Percentiles rank a stretch among this genome's conserved stretches.
Evolutionary conservation across 257 asterid species (phyloP).

Genomic region (Verbascum thapsus): DNA sequence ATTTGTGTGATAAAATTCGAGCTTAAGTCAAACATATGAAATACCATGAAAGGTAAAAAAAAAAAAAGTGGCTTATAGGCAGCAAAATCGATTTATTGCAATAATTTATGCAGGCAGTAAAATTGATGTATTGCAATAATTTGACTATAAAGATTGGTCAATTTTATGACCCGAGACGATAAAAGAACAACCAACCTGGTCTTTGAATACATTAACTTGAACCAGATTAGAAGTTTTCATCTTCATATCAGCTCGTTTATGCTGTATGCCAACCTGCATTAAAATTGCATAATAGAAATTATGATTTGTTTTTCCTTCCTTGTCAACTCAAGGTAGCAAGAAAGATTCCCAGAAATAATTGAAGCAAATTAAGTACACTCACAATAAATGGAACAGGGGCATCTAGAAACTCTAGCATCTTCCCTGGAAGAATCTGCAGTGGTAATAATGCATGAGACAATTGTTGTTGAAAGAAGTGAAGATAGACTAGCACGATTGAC

Average conservation of each 20-base stretch:
- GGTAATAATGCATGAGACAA: constrained; percentile 18
- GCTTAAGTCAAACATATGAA: not conserved
- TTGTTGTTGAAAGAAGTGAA: constrained; percentile 21
- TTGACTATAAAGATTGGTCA: not conserved
- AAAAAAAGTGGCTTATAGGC: not conserved
- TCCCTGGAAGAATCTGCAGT: constrained; percentile 83
- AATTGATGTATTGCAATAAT: not conserved
- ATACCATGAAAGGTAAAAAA: not conserved
- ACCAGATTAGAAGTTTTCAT: constrained; percentile 61
- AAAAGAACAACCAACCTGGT: constrained; percentile 59
- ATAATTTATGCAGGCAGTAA: not conserved
- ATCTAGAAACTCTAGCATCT: constrained; percentile 91
- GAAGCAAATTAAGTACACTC: constrained; percentile 40
- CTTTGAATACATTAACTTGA: constrained; percentile 53
- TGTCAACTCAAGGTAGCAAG: not conserved
- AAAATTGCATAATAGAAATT: constrained; percentile 20
- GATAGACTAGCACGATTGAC: constrained; percentile 10
- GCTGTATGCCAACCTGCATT: constrained; percentile 84
- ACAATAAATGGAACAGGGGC: constrained; percentile 98
- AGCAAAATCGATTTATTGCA: not conserved
- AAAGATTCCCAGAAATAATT: not conserved
- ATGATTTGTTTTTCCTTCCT: not conserved
- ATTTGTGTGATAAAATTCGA: constrained; percentile 10
- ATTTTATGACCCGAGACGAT: not conserved
- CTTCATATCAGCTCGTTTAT: constrained; percentile 61